Evolutionary conservation across 2,329 filamentous ascomycete species (phyloP), one percentile per base, ranked within the genome.

Genomic region (Hymenoscyphus occultus): DNA sequence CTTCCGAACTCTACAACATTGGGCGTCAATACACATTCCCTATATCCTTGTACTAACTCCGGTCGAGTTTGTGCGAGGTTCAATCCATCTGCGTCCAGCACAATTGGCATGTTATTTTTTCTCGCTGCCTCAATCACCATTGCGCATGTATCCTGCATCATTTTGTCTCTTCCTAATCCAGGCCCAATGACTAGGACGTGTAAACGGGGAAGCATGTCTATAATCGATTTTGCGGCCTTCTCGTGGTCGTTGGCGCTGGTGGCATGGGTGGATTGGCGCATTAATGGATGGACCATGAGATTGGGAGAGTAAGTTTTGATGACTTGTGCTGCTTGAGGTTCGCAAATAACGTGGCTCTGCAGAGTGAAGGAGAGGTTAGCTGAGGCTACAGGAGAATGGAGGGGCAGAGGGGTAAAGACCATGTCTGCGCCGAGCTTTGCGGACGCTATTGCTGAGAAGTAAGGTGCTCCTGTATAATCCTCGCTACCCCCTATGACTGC

Each of bases 281-380:
- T 94, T 71, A 97, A 86, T 0, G 95, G 95, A 77, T 98, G 95
- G 12, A 99, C 95, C 94, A 99, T 99, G 35, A 99, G 83, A 77
- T 98, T 97, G 2, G 95, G 95, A 22, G 93, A 97, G 81, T 98
- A 99, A 3, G 92, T 92, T 81, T 99, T 99, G 80, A 99, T 97
- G 45, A 97, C 93, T 74, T 86, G 83, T 58, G 85, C 92, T 2
- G 95, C 95, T 63, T 86, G 90, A 10, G 91, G 92, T 66, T 96
- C 96, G 82, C 95, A 99, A 75, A 99, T 96, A 68, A 99, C 90
- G 80, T 97, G 94, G 69, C 90, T 92, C 92, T 92, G 62, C 39
- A 62, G 9, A 35, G 35, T 35, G 35, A 35, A 35, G 60, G 48
- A 40, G 35, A 19, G 42, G 61, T 62, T 57, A 62, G 64, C 22